A percentile compares a stretch with the other conserved stretches of the same genome.
These are phyloP conservation scores for Tulasnella calospora DNA, from an alignment of 768 basidiomycete genomes.

Conservation along the genomic window DNA sequence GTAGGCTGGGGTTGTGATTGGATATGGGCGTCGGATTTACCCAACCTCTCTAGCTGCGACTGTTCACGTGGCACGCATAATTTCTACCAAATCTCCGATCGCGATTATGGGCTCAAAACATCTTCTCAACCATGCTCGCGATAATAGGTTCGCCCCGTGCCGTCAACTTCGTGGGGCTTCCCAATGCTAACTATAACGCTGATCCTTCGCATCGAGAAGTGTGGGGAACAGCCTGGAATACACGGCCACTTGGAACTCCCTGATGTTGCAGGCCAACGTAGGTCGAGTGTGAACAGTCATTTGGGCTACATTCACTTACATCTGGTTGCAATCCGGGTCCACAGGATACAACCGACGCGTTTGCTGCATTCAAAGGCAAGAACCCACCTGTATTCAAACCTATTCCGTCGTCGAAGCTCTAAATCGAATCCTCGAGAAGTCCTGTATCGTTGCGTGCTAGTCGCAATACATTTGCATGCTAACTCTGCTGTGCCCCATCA, in stretches of 20 bases:
- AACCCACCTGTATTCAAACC: constrained; percentile 29
- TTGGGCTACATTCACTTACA: neutral
- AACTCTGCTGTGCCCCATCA: neutral
- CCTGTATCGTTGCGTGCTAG: neutral
- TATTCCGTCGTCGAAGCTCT: constrained; percentile 32
- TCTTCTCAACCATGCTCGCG: constrained; percentile 68
- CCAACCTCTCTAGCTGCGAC: constrained; percentile 43
- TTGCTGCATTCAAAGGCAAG: constrained; percentile 31
- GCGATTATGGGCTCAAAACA: constrained; percentile 75
- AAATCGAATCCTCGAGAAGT: neutral
- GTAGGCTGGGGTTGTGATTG: constrained; percentile 28
- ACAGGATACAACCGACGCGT: constrained; percentile 32
- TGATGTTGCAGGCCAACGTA: constrained; percentile 49
- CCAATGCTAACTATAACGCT: constrained; percentile 31
- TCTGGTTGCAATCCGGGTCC: neutral
- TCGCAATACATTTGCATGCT: neutral
- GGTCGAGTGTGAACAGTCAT: constrained; percentile 26
- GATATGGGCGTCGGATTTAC: neutral
- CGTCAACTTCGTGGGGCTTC: neutral
- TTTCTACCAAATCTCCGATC: constrained; percentile 73
- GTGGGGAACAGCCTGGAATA: constrained; percentile 52
- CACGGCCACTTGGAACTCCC: constrained; percentile 53
- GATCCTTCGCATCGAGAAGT: constrained; percentile 29
- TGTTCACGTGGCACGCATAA: constrained; percentile 56
- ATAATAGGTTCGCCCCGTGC: constrained; percentile 58